phyloP scores from a whole-genome alignment of 148 eudicot species.

The Arctostaphylos glauca region DNA sequence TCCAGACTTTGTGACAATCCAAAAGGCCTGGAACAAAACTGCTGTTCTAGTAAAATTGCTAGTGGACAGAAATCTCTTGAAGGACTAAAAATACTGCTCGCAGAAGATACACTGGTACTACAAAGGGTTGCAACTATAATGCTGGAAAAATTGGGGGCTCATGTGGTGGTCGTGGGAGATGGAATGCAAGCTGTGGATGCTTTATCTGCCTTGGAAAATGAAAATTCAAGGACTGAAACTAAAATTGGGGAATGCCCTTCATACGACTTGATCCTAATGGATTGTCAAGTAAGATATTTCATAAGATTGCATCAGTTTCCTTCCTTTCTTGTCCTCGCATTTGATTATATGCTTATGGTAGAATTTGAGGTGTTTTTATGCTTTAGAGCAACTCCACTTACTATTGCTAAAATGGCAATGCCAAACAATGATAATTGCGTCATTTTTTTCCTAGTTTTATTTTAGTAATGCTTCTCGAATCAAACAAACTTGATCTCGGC shows the following conservation, averaged over 20 bases:
- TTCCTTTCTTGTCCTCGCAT: neutral
- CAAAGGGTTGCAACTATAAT: conserved; percentile 92
- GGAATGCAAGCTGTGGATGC: conserved; percentile 84
- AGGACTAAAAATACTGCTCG: conserved; percentile 71
- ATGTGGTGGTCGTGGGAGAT: conserved; percentile 75
- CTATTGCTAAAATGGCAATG: neutral
- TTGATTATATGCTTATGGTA: neutral
- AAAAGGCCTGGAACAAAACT: conserved; percentile 15
- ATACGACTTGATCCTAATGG: conserved; percentile 84
- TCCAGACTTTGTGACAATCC: conserved; percentile 3
- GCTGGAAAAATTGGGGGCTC: conserved; percentile 91
- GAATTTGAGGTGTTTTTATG: neutral
- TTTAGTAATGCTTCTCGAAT: too few relatives aligned
- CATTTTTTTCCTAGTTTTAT: too few relatives aligned
- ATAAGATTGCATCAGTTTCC: neutral
- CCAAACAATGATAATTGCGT: neutral
- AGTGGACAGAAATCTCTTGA: conserved; percentile 48
- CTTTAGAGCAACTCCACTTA: neutral
- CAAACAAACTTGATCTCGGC: too few relatives aligned
- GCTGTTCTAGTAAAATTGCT: conserved; percentile 27
- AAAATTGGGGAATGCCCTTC: conserved; percentile 26
- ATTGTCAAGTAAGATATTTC: conserved; percentile 68
- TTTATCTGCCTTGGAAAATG: conserved; percentile 39
- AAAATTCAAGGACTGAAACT: conserved; percentile 11
- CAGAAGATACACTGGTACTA: conserved; percentile 92